Percentiles rank a stretch among this genome's conserved stretches.
Evolutionary conservation across 495 filamentous ascomycete species (phyloP).

Genomic region (Lindgomyces ingoldianus): DNA sequence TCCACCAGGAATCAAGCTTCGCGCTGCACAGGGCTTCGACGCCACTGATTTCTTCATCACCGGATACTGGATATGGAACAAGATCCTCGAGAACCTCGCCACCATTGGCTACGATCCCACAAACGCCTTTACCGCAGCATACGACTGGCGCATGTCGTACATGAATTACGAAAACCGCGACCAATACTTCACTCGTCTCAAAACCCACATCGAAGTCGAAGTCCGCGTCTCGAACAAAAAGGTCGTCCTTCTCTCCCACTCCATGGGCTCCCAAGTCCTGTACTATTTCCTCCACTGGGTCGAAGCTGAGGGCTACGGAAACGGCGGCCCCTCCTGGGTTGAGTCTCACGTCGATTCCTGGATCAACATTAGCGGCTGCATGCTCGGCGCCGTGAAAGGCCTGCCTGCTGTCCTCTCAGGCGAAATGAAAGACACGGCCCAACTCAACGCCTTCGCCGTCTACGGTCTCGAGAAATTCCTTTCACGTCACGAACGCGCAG

Average conservation of each 20-base stretch:
- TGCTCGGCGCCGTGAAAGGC: constrained; percentile 94
- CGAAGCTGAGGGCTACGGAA: constrained; percentile 73
- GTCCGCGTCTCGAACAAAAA: constrained; percentile 70
- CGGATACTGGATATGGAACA: constrained; percentile 99
- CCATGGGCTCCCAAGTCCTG: constrained; percentile 93
- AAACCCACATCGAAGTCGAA: constrained; percentile 84
- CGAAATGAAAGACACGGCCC: constrained; percentile 97
- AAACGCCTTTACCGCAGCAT: constrained; percentile 91
- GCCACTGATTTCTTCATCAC: constrained; percentile 95
- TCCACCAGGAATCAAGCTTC: constrained; percentile 86
- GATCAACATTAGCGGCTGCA: constrained; percentile 97
- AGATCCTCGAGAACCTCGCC: constrained; percentile 94
- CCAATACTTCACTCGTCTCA: constrained; percentile 88
- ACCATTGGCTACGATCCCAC: constrained; percentile 95
- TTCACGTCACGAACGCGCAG: constrained; percentile 80
- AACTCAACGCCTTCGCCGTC: constrained; percentile 95
- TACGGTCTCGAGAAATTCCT: constrained; percentile 97
- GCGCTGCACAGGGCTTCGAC: constrained; percentile 95
- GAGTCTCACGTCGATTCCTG: constrained; percentile 87
- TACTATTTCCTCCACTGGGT: constrained; percentile 99
- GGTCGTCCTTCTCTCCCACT: constrained; percentile 85
- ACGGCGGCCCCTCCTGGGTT: constrained; percentile 85
- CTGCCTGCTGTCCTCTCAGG: constrained; percentile 88
- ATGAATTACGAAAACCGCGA: constrained; percentile 84
- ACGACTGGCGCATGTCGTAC: constrained; percentile 97